phyloP scores from a whole-genome alignment of 768 basidiomycete genomes.

The Boletellus ananiceps region DNA sequence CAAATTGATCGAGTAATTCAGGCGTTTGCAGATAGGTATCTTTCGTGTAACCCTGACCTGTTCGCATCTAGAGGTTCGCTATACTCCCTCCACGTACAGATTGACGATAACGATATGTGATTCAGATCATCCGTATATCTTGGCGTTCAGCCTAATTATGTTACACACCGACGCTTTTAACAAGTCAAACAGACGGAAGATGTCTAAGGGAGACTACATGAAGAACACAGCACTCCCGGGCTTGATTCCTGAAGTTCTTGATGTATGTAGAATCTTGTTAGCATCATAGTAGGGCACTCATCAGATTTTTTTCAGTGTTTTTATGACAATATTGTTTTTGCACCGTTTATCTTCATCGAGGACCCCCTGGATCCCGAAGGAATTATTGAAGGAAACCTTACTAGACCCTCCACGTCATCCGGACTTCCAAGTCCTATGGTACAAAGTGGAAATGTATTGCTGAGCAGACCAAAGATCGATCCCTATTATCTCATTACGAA shows the following conservation, averaged over 20 bases:
- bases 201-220: constrained; percentile 92
- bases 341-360: constrained; percentile 95
- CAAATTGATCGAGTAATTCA: constrained; percentile 98
- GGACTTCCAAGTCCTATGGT: constrained; percentile 28
- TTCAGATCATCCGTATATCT: constrained; percentile 88
- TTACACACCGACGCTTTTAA: constrained; percentile 98
- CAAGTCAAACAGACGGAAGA: constrained; percentile 94
- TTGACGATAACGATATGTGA: neutral
- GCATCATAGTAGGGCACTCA: neutral
- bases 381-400: constrained; percentile 36
- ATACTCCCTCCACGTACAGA: neutral
- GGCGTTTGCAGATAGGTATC: constrained; percentile 84
- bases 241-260: constrained; percentile 74
- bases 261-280: constrained; percentile 47
- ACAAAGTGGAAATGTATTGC: constrained; percentile 34
- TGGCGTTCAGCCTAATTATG: constrained; percentile 98
- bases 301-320: constrained; percentile 57
- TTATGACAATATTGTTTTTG: constrained; percentile 94
- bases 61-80: constrained; percentile 71
- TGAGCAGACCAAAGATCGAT: constrained; percentile 72
- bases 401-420: constrained; percentile 37
- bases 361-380: constrained; percentile 73
- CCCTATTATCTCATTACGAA: constrained; percentile 88
- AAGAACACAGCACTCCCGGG: constrained; percentile 89
- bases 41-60: constrained; percentile 74